These are phyloP conservation scores for Ramaria sp. DNA, from an alignment of 768 basidiomycete species.

Conservation along the genomic window DNA sequence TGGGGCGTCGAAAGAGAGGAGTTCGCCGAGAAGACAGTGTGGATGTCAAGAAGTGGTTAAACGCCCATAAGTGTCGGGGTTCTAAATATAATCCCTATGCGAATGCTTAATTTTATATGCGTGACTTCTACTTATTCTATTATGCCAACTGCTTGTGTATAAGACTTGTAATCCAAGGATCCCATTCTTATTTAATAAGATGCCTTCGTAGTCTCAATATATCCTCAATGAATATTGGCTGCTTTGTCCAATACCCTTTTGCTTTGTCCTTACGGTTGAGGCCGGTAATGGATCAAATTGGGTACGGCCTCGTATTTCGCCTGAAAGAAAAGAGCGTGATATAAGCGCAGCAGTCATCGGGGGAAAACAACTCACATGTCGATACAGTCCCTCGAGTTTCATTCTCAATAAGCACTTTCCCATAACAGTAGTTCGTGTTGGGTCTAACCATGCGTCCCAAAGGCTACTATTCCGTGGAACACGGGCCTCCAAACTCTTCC, in stretches of 20 bases:
- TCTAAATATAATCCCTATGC: background rate
- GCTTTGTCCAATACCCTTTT: no score
- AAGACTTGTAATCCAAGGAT: no score
- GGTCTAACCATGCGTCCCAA: constrained; percentile 30
- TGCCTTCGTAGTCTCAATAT: no score
- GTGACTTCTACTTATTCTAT: no score
- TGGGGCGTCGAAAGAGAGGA: constrained; percentile 1
- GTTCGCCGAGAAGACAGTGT: background rate
- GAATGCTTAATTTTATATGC: no score
- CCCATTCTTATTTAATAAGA: no score
- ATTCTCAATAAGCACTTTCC: constrained; percentile 52
- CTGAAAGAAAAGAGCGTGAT: background rate
- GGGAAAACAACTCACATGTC: constrained; percentile 30
- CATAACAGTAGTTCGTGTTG: constrained; percentile 19
- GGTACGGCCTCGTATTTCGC: background rate
- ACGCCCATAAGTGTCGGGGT: background rate
- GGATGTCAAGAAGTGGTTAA: background rate
- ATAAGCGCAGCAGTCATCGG: background rate
- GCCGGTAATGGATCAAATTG: background rate
- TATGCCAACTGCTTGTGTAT: no score
- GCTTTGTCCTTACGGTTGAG: no score
- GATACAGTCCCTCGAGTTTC: constrained; percentile 44
- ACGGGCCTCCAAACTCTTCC: constrained; percentile 30
- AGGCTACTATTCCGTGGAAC: constrained; percentile 37
- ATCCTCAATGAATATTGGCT: no score